These are phyloP conservation scores for Penicillium sp. DNA, from an alignment of 2,329 filamentous ascomycete species.

Conservation along the genomic window DNA sequence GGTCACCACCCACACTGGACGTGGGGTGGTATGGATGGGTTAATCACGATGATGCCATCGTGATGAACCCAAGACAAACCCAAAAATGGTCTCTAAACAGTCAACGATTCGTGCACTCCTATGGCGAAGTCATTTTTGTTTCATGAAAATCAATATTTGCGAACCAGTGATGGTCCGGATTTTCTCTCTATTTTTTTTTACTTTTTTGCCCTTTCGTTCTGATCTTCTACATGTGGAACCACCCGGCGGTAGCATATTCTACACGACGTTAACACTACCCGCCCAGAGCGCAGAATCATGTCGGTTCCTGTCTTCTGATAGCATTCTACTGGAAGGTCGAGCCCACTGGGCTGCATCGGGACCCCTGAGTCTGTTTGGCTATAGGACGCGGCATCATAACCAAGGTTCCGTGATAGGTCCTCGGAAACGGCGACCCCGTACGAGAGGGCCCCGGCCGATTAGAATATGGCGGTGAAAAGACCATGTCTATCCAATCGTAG, in stretches of 20 bases:
- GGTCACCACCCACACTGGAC: neutral
- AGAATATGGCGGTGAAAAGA: slow-evolving; percentile 22
- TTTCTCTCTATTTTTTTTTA: neutral
- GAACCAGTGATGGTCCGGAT: neutral
- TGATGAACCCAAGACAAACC: neutral
- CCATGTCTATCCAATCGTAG: slow-evolving; percentile 17
- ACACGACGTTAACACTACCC: neutral
- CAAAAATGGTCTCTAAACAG: neutral
- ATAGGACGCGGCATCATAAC: neutral
- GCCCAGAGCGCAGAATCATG: neutral
- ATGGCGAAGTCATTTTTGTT: neutral
- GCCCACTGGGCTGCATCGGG: slow-evolving; percentile 1
- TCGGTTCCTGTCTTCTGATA: slow-evolving; percentile 4
- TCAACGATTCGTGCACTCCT: neutral
- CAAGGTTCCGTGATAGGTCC: slow-evolving; percentile 15
- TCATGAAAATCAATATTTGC: neutral
- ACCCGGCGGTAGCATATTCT: neutral
- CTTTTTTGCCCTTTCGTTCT: neutral
- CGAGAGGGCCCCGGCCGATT: neutral
- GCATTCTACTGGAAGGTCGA: neutral
- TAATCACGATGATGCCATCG: slow-evolving; percentile 6
- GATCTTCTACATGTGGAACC: slow-evolving; percentile 2
- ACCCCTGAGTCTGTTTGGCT: slow-evolving; percentile 13
- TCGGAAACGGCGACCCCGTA: slow-evolving; percentile 11
- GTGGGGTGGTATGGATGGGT: neutral